Evolutionary conservation across 257 asterid species (phyloP).

Genomic region (Scutellaria minor): DNA sequence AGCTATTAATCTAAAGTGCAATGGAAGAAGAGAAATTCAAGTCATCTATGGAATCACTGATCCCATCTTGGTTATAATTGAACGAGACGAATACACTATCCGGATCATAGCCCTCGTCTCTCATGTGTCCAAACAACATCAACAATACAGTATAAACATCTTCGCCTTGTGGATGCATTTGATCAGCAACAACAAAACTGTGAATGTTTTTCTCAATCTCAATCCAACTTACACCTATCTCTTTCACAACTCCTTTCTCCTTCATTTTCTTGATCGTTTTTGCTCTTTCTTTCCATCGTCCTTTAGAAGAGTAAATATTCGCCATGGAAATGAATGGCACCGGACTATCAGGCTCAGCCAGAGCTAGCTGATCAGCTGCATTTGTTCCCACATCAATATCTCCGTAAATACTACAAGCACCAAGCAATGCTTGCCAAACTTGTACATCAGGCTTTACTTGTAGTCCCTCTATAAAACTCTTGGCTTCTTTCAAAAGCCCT

Average conservation of each 20-base stretch:
- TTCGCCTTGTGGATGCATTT: conserved; percentile 58
- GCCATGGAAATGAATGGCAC: conserved; percentile 74
- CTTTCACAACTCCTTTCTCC: conserved; percentile 65
- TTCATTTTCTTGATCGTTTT: conserved; percentile 66
- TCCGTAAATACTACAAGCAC: conserved; percentile 66
- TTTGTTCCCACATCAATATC: conserved; percentile 66
- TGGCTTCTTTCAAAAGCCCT: conserved; percentile 76
- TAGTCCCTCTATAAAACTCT: conserved; percentile 56
- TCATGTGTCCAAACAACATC: conserved; percentile 61
- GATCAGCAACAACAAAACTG: conserved; percentile 75
- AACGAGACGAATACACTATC: conserved; percentile 25
- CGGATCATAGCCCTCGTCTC: conserved; percentile 54
- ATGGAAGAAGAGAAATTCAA: background rate
- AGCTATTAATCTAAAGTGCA: background rate
- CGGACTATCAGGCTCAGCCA: conserved; percentile 55
- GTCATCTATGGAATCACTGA: background rate
- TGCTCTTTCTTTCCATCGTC: conserved; percentile 85
- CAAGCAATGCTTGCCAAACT: conserved; percentile 89
- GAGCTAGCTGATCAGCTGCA: conserved; percentile 69
- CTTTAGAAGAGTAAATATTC: conserved; percentile 68
- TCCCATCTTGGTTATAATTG: background rate
- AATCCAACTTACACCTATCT: conserved; percentile 79
- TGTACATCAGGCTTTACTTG: conserved; percentile 59
- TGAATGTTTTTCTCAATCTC: conserved; percentile 67
- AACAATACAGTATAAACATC: conserved; percentile 42